Base-by-base conservation (phyloP, 164 flowering plant genomes). In the Vitis riparia region DNA sequence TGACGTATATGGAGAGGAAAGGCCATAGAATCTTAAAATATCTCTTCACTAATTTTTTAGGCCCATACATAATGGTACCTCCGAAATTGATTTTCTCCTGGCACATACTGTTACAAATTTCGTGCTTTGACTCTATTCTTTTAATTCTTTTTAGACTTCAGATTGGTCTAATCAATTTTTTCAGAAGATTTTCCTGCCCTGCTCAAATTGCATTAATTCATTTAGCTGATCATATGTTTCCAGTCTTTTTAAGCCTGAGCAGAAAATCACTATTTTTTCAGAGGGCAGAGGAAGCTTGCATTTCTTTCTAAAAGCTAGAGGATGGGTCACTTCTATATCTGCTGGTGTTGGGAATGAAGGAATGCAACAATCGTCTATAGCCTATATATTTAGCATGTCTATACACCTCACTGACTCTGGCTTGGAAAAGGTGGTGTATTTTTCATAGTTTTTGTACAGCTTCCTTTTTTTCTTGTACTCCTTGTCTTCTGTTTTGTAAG, bases 321-420 rank as follows among this genome's bases (percentile, higher is more conserved):
- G 99, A 65, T 96, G 91, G 97, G 87, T 84, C 68, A 87, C 93
- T 69, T 96, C 99, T 16, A 78, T 96, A 67, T 91, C 97, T 68
- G 99, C 99, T 78, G 99, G 97, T 75, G 97, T 96, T 72, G 91
- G 97, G 53, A 94, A 91, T 79, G 99, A 88, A 65, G 99, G 99
- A 71, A 76, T 91, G 85, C 68, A 85, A 14, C 87, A 92, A 58
- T 91, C 98, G 53, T 90, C 97, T 32, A 17, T 93, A 62, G 94
- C 92, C 30, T 96, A 90, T 74, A 74, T 91, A 14, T 96, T 96
- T 84, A 79, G 74, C 80, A 84, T 96, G 81, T 85, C 97, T 53
- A 88, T 96, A 74, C 81, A 84, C 81, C 91, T 96, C 53, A 93
- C 97, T 13, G 93, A 89, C 73, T 85, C 87, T 77, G 99, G 99